Conservation (phyloP, 1,284 basidiomycete genomes). For the Takashimella tepidaria region DNA sequence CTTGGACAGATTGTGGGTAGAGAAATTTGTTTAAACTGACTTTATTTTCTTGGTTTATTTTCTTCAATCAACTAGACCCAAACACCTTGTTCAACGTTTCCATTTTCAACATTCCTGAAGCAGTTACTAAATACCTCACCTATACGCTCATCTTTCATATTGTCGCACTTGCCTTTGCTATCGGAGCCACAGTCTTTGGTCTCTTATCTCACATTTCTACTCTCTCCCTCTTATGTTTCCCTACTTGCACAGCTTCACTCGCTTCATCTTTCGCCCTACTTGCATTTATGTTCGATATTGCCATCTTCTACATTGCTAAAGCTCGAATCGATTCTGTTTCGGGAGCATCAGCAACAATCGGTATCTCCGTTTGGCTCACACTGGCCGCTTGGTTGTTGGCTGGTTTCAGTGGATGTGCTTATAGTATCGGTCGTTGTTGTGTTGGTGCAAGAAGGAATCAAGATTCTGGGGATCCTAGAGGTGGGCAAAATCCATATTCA, state of each 20-base stretch:
- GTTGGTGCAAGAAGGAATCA: slow-evolving; percentile 45
- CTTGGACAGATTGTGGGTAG: too few relatives aligned
- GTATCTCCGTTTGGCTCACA: slow-evolving; percentile 77
- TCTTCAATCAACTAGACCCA: slow-evolving; percentile 56
- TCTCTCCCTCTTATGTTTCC: slow-evolving; percentile 77
- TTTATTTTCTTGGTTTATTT: background rate
- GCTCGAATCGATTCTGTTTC: slow-evolving; percentile 63
- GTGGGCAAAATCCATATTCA: background rate
- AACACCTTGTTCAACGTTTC: slow-evolving; percentile 68
- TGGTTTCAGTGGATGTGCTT: slow-evolving; percentile 81
- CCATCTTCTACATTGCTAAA: slow-evolving; percentile 76
- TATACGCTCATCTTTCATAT: slow-evolving; percentile 83
- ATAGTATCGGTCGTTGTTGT: slow-evolving; percentile 72
- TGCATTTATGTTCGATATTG: slow-evolving; percentile 81
- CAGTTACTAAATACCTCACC: slow-evolving; percentile 76
- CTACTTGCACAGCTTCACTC: slow-evolving; percentile 69
- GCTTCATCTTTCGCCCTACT: slow-evolving; percentile 66
- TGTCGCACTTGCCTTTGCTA: slow-evolving; percentile 67
- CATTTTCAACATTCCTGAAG: slow-evolving; percentile 60
- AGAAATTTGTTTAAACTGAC: background rate
- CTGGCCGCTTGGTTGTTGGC: slow-evolving; percentile 74
- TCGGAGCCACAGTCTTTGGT: slow-evolving; percentile 67
- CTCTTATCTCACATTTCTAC: slow-evolving; percentile 77
- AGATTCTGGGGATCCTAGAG: slow-evolving; percentile 19
- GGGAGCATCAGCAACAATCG: slow-evolving; percentile 67